phyloP scores from a whole-genome alignment of 805 yeast genomes.

The Wickerhamomyces xylosicus region DNA sequence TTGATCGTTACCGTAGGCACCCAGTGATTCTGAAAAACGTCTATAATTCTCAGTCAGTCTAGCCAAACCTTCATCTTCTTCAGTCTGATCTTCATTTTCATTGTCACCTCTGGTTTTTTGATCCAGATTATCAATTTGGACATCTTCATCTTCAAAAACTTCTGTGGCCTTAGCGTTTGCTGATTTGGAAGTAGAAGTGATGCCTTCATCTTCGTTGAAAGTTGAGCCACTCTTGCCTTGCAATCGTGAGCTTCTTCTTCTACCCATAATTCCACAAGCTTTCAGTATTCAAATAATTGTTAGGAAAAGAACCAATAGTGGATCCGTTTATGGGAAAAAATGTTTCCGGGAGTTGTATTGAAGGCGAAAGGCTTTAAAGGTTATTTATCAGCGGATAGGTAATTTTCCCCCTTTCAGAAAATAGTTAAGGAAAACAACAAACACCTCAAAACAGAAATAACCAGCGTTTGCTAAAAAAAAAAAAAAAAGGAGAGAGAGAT shows the following conservation, averaged over 20 bases:
- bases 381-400: no score
- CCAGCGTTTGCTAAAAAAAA: no score
- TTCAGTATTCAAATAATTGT: no score
- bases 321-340: no score
- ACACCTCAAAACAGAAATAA: no score
- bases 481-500: no score
- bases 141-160: conserved; percentile 2
- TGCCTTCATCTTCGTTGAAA: background rate
- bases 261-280: conserved; percentile 2
- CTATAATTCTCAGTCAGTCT: conserved; percentile 32
- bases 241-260: conserved; percentile 4
- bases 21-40: conserved; percentile 20
- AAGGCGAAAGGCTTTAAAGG: no score
- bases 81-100: conserved; percentile 15
- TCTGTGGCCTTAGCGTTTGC: background rate
- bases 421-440: no score
- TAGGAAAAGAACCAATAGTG: no score
- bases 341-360: no score
- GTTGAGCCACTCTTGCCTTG: background rate
- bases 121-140: conserved; percentile 12
- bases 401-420: no score
- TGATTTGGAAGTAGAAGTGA: background rate
- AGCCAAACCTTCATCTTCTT: conserved; percentile 22
- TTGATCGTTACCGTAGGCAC: conserved; percentile 3
- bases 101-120: conserved; percentile 5